Evolutionary conservation across 2,329 filamentous ascomycete species (phyloP), one percentile per base, ranked within the genome.

Genomic region (Xylariomycetidae sp.): DNA sequence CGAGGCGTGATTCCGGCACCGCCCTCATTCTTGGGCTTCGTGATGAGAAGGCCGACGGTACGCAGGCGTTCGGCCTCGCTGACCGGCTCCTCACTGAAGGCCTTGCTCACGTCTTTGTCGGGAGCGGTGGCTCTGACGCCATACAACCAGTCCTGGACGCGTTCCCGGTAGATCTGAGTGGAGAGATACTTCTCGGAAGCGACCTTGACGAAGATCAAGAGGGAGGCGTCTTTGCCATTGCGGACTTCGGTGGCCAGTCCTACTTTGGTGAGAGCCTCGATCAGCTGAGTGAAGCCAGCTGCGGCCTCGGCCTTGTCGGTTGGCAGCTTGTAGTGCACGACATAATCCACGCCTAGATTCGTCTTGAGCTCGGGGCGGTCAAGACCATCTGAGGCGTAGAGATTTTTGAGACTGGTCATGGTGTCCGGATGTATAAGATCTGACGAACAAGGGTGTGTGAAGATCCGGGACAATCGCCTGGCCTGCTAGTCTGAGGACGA

Each of bases 81-180:
- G 37, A 95, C 72, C 2, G 88, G 84, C 46, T 94, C 82, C 12
- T 75, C 65, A 38, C 79, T 67, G 32, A 93, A 74, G 10, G 80
- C 74, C 38, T 76, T 68, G 29, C 73, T 64, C 13, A 86, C 76
- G 46, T 93, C 79, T 52, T 79, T 81, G 35, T 79, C 74, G 0
- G 90, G 90, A 22, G 87, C 79, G 14, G 77, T 74, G 31, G 84
- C 74, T 42, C 87, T 81, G 34, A 95, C 82, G 32, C 89, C 88
- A 56, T 92, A 83, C 20, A 96, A 76, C 87, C 89, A 98, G 62
- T 96, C 92, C 55, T 88, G 85, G 13, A 95, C 80, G 44, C 92
- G 79, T 35, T 85, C 85, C 44, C 87, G 78, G 60, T 95, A 93
- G 31, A 95, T 75, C 51, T 94, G 85, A 44, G 80, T 78, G 39